These are phyloP conservation scores for Amphicarpaea edgeworthii DNA, from an alignment of 306 rosid species.

Conservation along the genomic window DNA sequence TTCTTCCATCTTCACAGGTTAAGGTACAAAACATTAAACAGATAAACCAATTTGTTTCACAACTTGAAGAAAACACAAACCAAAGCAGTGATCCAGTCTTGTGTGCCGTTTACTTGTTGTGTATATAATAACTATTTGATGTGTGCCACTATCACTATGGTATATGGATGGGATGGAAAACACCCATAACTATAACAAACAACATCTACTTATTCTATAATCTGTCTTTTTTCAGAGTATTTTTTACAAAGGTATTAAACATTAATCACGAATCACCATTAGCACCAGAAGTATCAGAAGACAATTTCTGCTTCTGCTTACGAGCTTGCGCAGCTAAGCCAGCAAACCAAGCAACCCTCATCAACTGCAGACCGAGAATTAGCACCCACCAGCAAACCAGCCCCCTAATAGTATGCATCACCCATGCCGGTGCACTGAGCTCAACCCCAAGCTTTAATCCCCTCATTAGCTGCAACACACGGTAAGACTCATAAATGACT, in stretches of 20 bases:
- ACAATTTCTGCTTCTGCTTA: conserved; percentile 38
- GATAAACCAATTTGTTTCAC: background rate
- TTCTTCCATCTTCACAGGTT: conserved; percentile 19
- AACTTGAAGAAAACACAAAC: conserved; percentile 22
- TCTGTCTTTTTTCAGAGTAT: conserved; percentile 22
- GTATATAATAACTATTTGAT: conserved; percentile 28
- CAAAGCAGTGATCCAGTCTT: background rate
- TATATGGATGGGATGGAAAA: conserved; percentile 18
- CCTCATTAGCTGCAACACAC: conserved; percentile 91
- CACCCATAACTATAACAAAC: conserved; percentile 22
- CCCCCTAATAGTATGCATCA: conserved; percentile 75
- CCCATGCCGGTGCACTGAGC: conserved; percentile 81
- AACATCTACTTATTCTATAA: conserved; percentile 21
- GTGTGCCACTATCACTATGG: conserved; percentile 33
- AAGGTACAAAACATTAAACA: conserved; percentile 14
- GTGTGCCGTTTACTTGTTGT: conserved; percentile 38
- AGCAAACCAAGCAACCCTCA: conserved; percentile 98
- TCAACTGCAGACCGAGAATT: conserved; percentile 84
- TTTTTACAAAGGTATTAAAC: background rate
- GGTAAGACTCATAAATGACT: conserved; percentile 79
- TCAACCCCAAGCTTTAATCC: conserved; percentile 87
- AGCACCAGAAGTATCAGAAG: conserved; percentile 49
- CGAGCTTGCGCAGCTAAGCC: conserved; percentile 64
- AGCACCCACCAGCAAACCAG: conserved; percentile 97
- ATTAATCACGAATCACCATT: conserved; percentile 30